Evolutionary conservation across 2,329 filamentous ascomycete species (phyloP).

Genomic region (Neofusicoccum umdonicola): DNA sequence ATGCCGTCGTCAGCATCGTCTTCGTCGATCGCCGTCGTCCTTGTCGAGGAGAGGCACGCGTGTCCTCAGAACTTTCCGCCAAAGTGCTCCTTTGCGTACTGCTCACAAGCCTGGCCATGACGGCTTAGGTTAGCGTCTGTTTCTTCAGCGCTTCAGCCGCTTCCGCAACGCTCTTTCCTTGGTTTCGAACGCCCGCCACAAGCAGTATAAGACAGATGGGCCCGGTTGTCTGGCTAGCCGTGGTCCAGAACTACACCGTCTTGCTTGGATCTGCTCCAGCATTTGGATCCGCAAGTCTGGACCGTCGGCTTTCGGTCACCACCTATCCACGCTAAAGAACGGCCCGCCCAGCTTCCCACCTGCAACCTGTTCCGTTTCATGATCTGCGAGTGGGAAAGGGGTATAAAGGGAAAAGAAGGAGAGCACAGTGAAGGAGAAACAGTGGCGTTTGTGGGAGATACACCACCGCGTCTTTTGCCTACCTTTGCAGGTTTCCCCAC

Average conservation of each 20-base stretch:
- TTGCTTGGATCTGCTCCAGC: not conserved
- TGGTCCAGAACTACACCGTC: not conserved
- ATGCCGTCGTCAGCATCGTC: not conserved
- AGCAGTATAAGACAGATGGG: slow-evolving; percentile 3
- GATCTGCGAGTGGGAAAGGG: not conserved
- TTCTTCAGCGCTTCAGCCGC: slow-evolving; percentile 8
- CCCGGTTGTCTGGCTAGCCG: not conserved
- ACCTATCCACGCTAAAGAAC: not conserved
- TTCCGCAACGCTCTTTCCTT: not conserved
- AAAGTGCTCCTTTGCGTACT: slow-evolving; percentile 96
- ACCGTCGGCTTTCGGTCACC: not conserved
- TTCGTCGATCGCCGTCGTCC: not conserved
- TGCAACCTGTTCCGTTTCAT: slow-evolving; percentile 1
- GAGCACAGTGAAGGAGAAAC: not conserved
- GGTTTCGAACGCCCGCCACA: not conserved
- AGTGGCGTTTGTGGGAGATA: not conserved
- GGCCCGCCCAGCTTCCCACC: not conserved
- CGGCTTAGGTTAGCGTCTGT: slow-evolving; percentile 7
- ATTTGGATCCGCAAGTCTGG: not conserved
- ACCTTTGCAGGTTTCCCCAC: slow-evolving; percentile 98
- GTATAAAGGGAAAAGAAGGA: not conserved
- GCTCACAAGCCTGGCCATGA: slow-evolving; percentile 67
- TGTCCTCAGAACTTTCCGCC: slow-evolving; percentile 42
- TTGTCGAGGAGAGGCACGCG: not conserved
- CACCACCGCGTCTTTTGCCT: slow-evolving; percentile 25